Base-by-base conservation (phyloP, 345 rosid genomes). In the Linum trigynum region DNA sequence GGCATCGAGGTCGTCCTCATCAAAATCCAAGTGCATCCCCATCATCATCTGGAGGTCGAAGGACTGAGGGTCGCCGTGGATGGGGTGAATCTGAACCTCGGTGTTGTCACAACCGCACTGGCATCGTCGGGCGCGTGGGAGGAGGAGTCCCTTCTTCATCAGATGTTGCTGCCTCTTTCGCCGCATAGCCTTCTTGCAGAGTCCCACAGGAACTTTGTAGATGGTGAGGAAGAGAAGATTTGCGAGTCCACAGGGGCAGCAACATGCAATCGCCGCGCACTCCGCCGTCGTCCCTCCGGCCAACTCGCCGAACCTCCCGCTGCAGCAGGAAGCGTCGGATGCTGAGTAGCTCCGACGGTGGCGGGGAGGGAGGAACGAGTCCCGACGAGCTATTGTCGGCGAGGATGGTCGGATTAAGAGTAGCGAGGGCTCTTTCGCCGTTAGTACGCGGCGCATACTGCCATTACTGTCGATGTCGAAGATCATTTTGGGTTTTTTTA, bases 241-340 rank as follows among this genome's bases (percentile, higher is more conserved):
- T 12, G 62, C 64, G 57, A 80, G 59, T 53, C 74, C 80, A 57
- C 79, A 77, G 5, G 84, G 84, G 62, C 84, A 80, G 40, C 84
- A 80, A 43, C 84, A 80, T 41, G 79, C 75, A 15, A 80, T 45
- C 8, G 77, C 81, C 7, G 77, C 80, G 63, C 84, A 80, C 64
- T 77, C 84, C 12, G 84, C 84, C 40, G 81, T 45, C 11, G 84
- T 71, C 37, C 78, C 79, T 3, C 84, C 84, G 0, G 79, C 84
- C 7, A 76, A 43, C 74, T 80, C 81, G 1, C 63, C 84, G 9
- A 68, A 55, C 12, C 58, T 56, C 2, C 66, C 66, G 39, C 70
- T 37, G 63, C 59, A 61, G 71, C 56, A n/a, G 23, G 70, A 69
- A 53, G 69, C 59, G 64, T 51, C 43, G 57, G 42, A 57, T 66